These are phyloP conservation scores for Hypoxylon fuscum DNA, from an alignment of 495 filamentous ascomycete species.

Conservation along the genomic window DNA sequence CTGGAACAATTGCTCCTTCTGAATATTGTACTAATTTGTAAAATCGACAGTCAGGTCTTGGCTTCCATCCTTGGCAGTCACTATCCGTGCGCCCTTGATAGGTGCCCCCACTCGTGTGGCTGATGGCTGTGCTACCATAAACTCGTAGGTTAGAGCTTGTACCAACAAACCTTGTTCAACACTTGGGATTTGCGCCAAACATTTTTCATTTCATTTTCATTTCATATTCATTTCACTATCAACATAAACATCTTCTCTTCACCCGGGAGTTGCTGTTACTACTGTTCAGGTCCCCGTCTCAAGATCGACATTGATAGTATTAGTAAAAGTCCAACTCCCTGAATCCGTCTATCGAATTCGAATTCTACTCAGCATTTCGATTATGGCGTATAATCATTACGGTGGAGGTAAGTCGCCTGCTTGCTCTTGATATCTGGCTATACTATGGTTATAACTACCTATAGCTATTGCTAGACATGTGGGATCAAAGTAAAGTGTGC, in stretches of 20 bases:
- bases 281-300: background rate
- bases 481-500: constrained; percentile 1
- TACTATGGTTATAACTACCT: background rate
- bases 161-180: background rate
- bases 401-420: constrained; percentile 69
- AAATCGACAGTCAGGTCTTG: too few relatives aligned
- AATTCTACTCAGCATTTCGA: constrained; percentile 20
- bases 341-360: background rate
- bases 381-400: constrained; percentile 81
- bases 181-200: constrained; percentile 10
- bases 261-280: background rate
- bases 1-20: background rate
- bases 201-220: constrained; percentile 22
- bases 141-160: background rate
- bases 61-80: too few relatives aligned
- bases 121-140: background rate
- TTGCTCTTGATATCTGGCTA: background rate
- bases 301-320: constrained; percentile 1
- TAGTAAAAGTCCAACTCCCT: background rate
- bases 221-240: too few relatives aligned
- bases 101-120: too few relatives aligned
- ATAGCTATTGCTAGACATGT: constrained; percentile 1
- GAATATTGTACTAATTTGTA: too few relatives aligned
- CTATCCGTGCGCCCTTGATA: too few relatives aligned
- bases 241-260: constrained; percentile 4